Evolutionary conservation across 768 basidiomycete genomes (phyloP).

Genomic region (Hypholoma fasciculare): DNA sequence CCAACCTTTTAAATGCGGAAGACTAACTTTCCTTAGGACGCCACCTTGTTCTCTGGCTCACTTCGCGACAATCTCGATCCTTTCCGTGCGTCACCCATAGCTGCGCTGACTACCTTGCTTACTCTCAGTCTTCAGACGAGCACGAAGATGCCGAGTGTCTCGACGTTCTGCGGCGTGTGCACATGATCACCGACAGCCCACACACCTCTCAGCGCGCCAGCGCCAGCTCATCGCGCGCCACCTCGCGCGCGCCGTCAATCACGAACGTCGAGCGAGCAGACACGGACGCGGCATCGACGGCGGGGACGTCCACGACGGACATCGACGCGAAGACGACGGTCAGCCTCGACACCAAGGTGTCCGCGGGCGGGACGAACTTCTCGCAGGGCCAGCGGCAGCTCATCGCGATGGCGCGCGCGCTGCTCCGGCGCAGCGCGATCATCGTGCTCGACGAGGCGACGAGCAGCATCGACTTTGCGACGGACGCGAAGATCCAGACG

Average conservation of each 20-base stretch:
- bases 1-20: background rate
- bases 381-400: slow-evolving; percentile 91
- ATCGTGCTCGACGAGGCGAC: slow-evolving; percentile 85
- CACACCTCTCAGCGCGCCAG: slow-evolving; percentile 50
- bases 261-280: slow-evolving; percentile 37
- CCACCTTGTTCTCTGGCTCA: slow-evolving; percentile 79
- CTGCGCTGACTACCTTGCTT: background rate
- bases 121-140: slow-evolving; percentile 46
- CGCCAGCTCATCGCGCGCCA: slow-evolving; percentile 43
- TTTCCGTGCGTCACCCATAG: slow-evolving; percentile 43
- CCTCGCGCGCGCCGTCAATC: slow-evolving; percentile 45
- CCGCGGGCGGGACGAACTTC: slow-evolving; percentile 87
- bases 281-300: slow-evolving; percentile 39
- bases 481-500: slow-evolving; percentile 87
- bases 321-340: slow-evolving; percentile 57
- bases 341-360: slow-evolving; percentile 76
- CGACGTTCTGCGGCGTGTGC: slow-evolving; percentile 81
- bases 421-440: slow-evolving; percentile 69
- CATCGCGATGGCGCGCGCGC: slow-evolving; percentile 82
- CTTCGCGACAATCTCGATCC: slow-evolving; percentile 76
- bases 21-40: slow-evolving; percentile 40
- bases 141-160: slow-evolving; percentile 78
- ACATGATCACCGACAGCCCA: slow-evolving; percentile 60
- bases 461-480: slow-evolving; percentile 83
- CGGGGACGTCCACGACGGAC: slow-evolving; percentile 57